These are phyloP conservation scores for Dactylellina sp. DNA, from an alignment of 2,329 filamentous ascomycete species.

Conservation along the genomic window DNA sequence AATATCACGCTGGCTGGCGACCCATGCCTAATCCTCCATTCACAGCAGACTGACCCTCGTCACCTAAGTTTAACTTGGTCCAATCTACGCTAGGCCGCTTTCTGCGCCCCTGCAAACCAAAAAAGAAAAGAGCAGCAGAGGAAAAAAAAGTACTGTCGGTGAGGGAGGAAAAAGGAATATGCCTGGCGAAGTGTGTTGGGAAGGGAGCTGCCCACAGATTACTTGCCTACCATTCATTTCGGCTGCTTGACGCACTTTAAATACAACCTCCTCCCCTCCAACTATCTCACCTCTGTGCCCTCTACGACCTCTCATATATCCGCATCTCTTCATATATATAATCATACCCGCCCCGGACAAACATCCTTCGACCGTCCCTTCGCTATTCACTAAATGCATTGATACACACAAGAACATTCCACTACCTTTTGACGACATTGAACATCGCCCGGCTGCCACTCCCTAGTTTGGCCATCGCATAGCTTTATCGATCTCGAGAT, in stretches of 20 bases:
- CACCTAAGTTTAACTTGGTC: slow-evolving; percentile 53
- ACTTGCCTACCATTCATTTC: no score
- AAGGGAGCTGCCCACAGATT: not conserved
- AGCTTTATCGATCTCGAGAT: slow-evolving; percentile 33
- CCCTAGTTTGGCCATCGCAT: slow-evolving; percentile 33
- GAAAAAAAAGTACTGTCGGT: slow-evolving; percentile 15
- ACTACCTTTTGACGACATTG: slow-evolving; percentile 25
- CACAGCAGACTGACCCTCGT: slow-evolving; percentile 38
- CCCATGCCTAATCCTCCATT: slow-evolving; percentile 37
- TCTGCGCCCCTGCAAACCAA: slow-evolving; percentile 9
- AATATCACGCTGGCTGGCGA: slow-evolving; percentile 49
- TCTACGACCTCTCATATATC: slow-evolving; percentile 42
- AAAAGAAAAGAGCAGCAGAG: no score
- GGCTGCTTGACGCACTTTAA: slow-evolving; percentile 34
- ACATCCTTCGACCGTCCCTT: slow-evolving; percentile 22
- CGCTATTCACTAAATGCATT: slow-evolving; percentile 33
- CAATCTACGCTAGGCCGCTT: slow-evolving; percentile 18
- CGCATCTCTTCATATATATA: no score
- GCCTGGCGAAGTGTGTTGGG: not conserved
- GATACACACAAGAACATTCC: slow-evolving; percentile 17
- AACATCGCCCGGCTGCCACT: slow-evolving; percentile 32
- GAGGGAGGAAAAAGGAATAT: slow-evolving; percentile 4
- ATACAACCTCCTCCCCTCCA: slow-evolving; percentile 51
- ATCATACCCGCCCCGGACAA: slow-evolving; percentile 15
- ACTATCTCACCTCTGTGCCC: slow-evolving; percentile 22